phyloP scores from a whole-genome alignment of 208 protist genomes.

The Acanthamoeba healyi region DNA sequence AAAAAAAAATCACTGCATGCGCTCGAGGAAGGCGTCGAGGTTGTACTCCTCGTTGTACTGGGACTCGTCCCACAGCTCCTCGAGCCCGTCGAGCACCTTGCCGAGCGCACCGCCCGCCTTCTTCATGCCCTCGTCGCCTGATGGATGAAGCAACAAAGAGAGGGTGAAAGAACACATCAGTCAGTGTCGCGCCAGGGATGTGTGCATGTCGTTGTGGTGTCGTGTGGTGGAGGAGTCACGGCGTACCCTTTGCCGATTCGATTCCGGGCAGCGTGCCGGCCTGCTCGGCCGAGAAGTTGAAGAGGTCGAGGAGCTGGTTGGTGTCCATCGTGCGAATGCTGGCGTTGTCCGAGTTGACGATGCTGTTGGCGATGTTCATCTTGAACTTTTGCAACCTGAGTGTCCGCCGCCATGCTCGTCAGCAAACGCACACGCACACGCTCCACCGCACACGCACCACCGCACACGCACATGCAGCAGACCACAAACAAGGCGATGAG shows the following conservation, averaged over 20 bases:
- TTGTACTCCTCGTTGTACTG: slow-evolving; percentile 85
- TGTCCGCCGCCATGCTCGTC: neutral
- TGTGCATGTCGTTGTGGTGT: no score
- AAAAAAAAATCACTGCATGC: neutral
- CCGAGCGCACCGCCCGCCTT: neutral
- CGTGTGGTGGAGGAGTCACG: neutral
- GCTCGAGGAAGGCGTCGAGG: slow-evolving; percentile 66
- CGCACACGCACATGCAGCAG: neutral
- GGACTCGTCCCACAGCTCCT: slow-evolving; percentile 84
- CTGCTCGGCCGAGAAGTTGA: slow-evolving; percentile 71
- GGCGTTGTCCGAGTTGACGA: slow-evolving; percentile 91
- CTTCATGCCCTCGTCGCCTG: neutral
- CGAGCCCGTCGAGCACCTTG: slow-evolving; percentile 73
- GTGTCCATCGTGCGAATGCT: slow-evolving; percentile 86
- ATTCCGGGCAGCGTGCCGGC: neutral
- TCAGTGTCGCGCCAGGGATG: no score
- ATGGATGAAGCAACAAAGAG: neutral
- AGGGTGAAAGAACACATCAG: no score
- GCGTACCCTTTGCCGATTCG: neutral
- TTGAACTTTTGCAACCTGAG: slow-evolving; percentile 90
- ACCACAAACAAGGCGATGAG: neutral
- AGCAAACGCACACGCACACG: neutral
- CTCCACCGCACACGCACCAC: no score
- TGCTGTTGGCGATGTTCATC: slow-evolving; percentile 89
- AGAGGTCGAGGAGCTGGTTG: slow-evolving; percentile 87